Evolutionary conservation across 2,329 filamentous ascomycete genomes (phyloP).

Genomic region (Akanthomyces lecanii): DNA sequence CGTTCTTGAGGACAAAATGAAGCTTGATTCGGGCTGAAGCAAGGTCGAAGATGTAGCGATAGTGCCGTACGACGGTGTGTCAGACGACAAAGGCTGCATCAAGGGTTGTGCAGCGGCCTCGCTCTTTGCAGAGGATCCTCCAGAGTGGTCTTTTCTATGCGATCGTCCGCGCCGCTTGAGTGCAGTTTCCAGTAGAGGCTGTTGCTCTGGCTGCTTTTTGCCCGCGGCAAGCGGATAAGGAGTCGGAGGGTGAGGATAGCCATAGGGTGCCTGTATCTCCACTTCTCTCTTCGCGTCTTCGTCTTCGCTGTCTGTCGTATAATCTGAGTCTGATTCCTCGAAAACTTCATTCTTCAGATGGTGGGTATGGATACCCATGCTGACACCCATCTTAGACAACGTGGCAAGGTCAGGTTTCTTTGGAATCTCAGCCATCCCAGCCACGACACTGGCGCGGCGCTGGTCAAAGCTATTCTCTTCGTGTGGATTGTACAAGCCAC

Average conservation of each 20-base stretch:
- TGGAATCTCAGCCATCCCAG: constrained; percentile 56
- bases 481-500: constrained; percentile 42
- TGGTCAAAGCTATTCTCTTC: constrained; percentile 26
- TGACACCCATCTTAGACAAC: constrained; percentile 57
- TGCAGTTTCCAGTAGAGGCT: not conserved
- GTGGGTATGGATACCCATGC: constrained; percentile 71
- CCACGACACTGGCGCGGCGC: constrained; percentile 42
- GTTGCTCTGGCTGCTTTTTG: not conserved
- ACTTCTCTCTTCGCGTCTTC: constrained; percentile 30
- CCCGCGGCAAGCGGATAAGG: constrained; percentile 3
- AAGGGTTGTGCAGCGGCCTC: not conserved
- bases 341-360: constrained; percentile 62
- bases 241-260: constrained; percentile 8
- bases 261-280: constrained; percentile 22
- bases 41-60: constrained; percentile 7
- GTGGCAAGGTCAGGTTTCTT: constrained; percentile 53
- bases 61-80: constrained; percentile 12
- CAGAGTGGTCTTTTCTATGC: not conserved
- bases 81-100: not conserved
- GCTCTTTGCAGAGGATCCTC: not conserved
- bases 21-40: constrained; percentile 1
- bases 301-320: constrained; percentile 30
- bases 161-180: constrained; percentile 1
- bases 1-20: not conserved
- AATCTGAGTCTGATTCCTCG: constrained; percentile 33